These are phyloP conservation scores for Arthrobotrys sphaeroides DNA, from an alignment of 2,329 filamentous ascomycete species.

Conservation along the genomic window DNA sequence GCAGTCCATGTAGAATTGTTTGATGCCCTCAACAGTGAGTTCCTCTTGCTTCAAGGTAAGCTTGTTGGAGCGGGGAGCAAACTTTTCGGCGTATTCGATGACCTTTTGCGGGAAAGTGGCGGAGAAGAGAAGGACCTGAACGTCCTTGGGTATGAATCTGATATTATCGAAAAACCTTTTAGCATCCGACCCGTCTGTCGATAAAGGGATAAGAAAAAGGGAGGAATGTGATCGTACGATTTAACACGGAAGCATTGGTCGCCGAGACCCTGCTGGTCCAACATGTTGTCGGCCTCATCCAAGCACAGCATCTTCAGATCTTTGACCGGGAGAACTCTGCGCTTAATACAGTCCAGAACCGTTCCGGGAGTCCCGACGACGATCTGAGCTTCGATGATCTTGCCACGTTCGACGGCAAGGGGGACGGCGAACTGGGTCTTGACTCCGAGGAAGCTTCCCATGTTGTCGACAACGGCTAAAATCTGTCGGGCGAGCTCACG, in stretches of 20 bases:
- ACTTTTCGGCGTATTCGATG: conserved; percentile 80
- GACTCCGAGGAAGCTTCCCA: conserved; percentile 81
- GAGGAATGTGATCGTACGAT: conserved; percentile 68
- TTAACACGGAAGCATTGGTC: conserved; percentile 95
- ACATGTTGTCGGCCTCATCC: conserved; percentile 98
- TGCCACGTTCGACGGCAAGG: conserved; percentile 74
- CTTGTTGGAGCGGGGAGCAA: conserved; percentile 84
- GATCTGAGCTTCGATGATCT: conserved; percentile 77
- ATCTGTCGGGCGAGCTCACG: conserved; percentile 96
- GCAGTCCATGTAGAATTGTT: conserved; percentile 97
- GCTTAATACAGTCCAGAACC: conserved; percentile 84
- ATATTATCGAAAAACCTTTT: background rate
- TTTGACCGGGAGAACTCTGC: conserved; percentile 75
- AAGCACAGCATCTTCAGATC: conserved; percentile 84
- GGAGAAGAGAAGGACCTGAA: conserved; percentile 95
- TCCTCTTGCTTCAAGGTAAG: conserved; percentile 90
- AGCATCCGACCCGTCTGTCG: too few species aligned
- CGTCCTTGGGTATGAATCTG: conserved; percentile 74
- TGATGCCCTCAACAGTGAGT: conserved; percentile 95
- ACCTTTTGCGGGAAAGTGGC: conserved; percentile 91
- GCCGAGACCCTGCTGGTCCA: conserved; percentile 92
- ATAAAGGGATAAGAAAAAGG: conserved; percentile 16
- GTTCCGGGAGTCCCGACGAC: conserved; percentile 95
- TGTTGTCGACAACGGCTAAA: conserved; percentile 79
- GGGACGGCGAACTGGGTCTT: conserved; percentile 84